phyloP scores from a whole-genome alignment of 257 asterid species.

The Solanum rostratum region DNA sequence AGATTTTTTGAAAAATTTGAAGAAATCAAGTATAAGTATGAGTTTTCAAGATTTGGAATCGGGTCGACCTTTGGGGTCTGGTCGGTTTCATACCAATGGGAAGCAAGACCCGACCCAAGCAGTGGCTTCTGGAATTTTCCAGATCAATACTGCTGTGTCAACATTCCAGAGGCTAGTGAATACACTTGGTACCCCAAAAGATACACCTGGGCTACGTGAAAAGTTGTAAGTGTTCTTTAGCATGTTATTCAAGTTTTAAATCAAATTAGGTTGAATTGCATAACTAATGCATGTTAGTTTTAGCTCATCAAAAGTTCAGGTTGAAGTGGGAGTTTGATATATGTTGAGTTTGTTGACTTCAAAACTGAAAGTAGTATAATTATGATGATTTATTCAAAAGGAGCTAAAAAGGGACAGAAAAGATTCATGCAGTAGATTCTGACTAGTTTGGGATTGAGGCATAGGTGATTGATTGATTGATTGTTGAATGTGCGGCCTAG shows the following conservation, averaged over 20 bases:
- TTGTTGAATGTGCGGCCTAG: neutral
- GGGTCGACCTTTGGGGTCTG: slow-evolving; percentile 14
- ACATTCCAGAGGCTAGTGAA: slow-evolving; percentile 31
- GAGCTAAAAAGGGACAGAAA: neutral
- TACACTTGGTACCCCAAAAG: slow-evolving; percentile 32
- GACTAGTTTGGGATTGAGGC: neutral
- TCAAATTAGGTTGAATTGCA: neutral
- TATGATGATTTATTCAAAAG: neutral
- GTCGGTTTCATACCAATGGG: neutral
- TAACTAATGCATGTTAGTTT: neutral
- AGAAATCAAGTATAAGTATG: slow-evolving; percentile 3
- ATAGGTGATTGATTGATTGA: neutral
- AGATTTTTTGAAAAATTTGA: neutral
- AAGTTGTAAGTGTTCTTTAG: slow-evolving; percentile 25
- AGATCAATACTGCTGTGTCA: slow-evolving; percentile 34
- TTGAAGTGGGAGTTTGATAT: neutral
- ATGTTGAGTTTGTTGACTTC: neutral
- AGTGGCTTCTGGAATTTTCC: slow-evolving; percentile 31
- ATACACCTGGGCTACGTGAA: slow-evolving; percentile 33
- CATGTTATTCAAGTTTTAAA: neutral
- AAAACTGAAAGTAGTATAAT: neutral
- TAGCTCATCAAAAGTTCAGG: neutral
- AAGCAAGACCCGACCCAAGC: slow-evolving; percentile 28
- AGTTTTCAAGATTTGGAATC: slow-evolving; percentile 45
- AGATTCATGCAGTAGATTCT: neutral